phyloP scores from a whole-genome alignment of 106 monocot genomes.

The Acanthochlamys bracteata region DNA sequence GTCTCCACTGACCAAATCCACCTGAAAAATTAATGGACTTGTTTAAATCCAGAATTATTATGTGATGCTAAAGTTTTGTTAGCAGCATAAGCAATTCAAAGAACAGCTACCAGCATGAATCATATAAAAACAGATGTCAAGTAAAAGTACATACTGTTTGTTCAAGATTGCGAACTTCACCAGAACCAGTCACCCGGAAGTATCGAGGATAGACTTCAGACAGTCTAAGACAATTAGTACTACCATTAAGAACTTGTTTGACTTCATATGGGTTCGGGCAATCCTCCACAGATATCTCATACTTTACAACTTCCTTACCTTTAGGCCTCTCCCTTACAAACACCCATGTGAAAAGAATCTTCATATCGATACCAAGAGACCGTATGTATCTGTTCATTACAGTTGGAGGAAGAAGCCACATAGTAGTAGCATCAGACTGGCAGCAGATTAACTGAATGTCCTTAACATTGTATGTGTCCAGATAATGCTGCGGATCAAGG shows the following conservation, averaged over 20 bases:
- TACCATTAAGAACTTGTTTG: slow-evolving; percentile 64
- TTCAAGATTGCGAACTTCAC: slow-evolving; percentile 82
- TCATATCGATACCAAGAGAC: slow-evolving; percentile 42
- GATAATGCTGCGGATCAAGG: slow-evolving; percentile 38
- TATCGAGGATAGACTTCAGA: slow-evolving; percentile 66
- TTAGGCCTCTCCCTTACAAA: slow-evolving; percentile 92
- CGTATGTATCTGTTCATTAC: slow-evolving; percentile 48
- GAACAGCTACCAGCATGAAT: too few species aligned
- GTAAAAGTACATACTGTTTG: too few species aligned
- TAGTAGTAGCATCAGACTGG: slow-evolving; percentile 78
- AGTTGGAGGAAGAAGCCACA: slow-evolving; percentile 73
- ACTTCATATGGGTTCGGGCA: slow-evolving; percentile 32
- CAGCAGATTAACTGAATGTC: slow-evolving; percentile 97
- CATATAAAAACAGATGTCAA: too few species aligned
- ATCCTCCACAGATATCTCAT: slow-evolving; percentile 39
- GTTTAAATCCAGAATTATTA: too few species aligned
- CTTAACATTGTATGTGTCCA: slow-evolving; percentile 71
- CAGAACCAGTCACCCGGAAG: slow-evolving; percentile 87
- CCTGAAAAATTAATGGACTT: slow-evolving; percentile 32
- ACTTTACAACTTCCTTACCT: slow-evolving; percentile 91
- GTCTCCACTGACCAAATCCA: slow-evolving; percentile 48
- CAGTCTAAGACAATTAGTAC: slow-evolving; percentile 41
- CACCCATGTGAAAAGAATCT: slow-evolving; percentile 67
- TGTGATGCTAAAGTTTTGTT: too few species aligned
- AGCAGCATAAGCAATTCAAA: too few species aligned